Evolutionary conservation across 1,139 yeast genomes (phyloP), one percentile per base, ranked within the genome.

Genomic region (Wickerhamomyces sp.): DNA sequence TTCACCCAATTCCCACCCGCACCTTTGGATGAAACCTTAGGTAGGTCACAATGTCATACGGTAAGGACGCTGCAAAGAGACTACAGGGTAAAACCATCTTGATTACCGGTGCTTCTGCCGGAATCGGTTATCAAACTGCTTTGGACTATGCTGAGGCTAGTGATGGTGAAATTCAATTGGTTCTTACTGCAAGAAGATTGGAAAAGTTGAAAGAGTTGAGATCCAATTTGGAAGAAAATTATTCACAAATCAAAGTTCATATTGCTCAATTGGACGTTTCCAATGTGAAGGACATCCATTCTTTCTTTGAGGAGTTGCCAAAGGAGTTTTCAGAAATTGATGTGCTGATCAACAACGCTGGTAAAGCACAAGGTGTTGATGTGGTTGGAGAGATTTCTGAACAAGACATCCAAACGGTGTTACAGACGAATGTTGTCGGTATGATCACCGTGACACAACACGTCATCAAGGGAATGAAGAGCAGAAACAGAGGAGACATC

Each of bases 41-140:
- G n/a, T n/a, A n/a, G n/a, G n/a, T n/a, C n/a, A n/a, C n/a, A 15
- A 45, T 47, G 49, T 46, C 74, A 1, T 75, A 65, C 63, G 81
- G 80, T 43, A 35, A 64, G 13, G 64, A 61, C 47, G 82, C 82
- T 34, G 77, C 78, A 23, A 71, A 71, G 44, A 59, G 74, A 49
- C 57, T 70, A 30, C 57, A 61, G 24, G 56, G 57, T 31, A 68
- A 80, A 52, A 68, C 70, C 23, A 64, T 77, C 24, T 68, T 83
- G 25, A 71, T 82, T 51, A 82, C 91, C 14, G 91, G 91, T 21
- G 89, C 89, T 14, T 76, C 85, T 23, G 72, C 86, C 5, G 89
- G 89, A 11, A 78, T 79, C 47, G 86, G 86, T 26, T 71, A 68
- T 51, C 83, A 83, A 25, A 75, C 83, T 9, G 88, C 86, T 5